Evolutionary conservation across 148 eudicot genomes (phyloP), one percentile per base, ranked within the genome.

Genomic region (Persicaria maculosa): DNA sequence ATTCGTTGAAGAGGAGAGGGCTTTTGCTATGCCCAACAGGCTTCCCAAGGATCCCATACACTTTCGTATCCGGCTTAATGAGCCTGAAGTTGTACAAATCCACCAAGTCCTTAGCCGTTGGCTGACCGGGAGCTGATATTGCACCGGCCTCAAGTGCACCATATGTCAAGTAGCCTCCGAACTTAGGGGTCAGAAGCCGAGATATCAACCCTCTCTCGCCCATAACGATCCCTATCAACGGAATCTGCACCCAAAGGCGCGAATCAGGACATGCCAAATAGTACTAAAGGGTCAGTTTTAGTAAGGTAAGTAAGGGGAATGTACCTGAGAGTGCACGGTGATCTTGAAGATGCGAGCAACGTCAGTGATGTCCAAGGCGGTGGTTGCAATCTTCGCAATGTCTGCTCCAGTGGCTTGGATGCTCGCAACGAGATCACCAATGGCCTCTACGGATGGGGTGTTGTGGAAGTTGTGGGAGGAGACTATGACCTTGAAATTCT

Each of bases 61-160:
- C 83, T 84, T 86, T 90, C 20, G 96, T 90, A 73, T 90, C 88
- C 48, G 83, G 85, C 54, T 80, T 86, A 19, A 90, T 81, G 40
- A 62, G 84, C 79, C 92, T 86, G 75, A 90, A 82, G 73, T 90
- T 90, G 83, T 86, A 90, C 50, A 90, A 81, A 62, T 88, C 78
- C 80, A 86, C 44, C 79, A 90, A 79, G 36, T 88, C 96, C 46
- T 85, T 76, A 7, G 85, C 79, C 54, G 96, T 84, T 4, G 96
- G 96, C 61, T 90, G 96, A 72, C 96, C 96, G 44, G 96, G 96
- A 19, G 96, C 92, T 4, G 96, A 88, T 10, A 88, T 81, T 53
- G 79, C 81, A 74, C 90, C 92, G 6, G 78, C 46, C 68, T 90
- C 90, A 50, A 90, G 82, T 44, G 86, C 83, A 50, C 90, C 96